Percentiles rank a stretch among this genome's conserved stretches.
Conservation (phyloP, 2,329 filamentous ascomycete genomes). For the Colletotrichum nymphaeae region DNA sequence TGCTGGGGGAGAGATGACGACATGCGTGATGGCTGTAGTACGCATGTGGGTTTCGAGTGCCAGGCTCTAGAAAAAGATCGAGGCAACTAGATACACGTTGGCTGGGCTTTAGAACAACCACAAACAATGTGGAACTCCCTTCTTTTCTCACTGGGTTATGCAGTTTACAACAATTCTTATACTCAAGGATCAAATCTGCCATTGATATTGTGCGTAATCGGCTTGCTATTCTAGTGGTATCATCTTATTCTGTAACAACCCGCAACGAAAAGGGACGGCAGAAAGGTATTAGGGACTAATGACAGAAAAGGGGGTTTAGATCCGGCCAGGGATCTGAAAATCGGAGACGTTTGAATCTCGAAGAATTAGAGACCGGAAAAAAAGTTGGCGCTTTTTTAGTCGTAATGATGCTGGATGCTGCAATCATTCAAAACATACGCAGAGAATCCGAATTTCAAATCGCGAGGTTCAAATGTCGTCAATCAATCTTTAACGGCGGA, state of each 20-base stretch:
- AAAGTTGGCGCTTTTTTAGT: background rate
- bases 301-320: conserved; percentile 7
- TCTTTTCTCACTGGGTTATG: background rate
- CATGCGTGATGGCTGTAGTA: too few relatives aligned
- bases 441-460: background rate
- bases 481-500: conserved; percentile 24
- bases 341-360: conserved; percentile 6
- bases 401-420: conserved; percentile 2
- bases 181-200: conserved; percentile 2
- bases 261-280: conserved; percentile 30
- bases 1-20: too few relatives aligned
- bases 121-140: background rate
- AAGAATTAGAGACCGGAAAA: conserved; percentile 25
- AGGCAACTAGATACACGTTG: background rate
- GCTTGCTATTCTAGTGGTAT: conserved; percentile 39
- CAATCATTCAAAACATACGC: conserved; percentile 6
- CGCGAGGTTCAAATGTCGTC: background rate
- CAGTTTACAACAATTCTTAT: conserved; percentile 15
- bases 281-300: conserved; percentile 28
- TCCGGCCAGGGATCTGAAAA: conserved; percentile 15
- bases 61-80: background rate
- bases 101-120: background rate
- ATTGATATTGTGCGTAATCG: conserved; percentile 29
- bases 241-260: conserved; percentile 35
- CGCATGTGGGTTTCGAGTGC: too few relatives aligned